Conservation (phyloP, 2,329 filamentous ascomycete species). For the Macrophomina tecta region DNA sequence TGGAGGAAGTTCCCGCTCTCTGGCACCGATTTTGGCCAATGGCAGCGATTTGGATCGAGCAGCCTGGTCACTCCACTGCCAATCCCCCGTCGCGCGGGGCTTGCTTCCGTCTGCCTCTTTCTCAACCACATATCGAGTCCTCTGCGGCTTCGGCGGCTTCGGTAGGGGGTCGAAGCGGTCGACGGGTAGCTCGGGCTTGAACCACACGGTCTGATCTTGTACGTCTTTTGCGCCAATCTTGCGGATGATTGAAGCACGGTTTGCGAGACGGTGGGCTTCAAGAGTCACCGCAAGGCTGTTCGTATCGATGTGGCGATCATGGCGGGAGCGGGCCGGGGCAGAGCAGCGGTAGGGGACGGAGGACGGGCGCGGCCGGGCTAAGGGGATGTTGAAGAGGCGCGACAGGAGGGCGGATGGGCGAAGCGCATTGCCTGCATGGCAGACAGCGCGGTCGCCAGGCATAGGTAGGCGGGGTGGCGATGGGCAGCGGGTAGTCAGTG, state of each 20-base stretch:
- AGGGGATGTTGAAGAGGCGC: slow-evolving; percentile 41
- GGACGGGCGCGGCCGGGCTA: not conserved
- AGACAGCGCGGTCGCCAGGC: slow-evolving; percentile 31
- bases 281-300: slow-evolving; percentile 44
- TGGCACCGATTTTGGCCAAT: not conserved
- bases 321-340: not conserved
- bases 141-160: too few relatives aligned
- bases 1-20: not conserved
- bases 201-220: not conserved
- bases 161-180: not conserved
- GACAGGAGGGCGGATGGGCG: slow-evolving; percentile 40
- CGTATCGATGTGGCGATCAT: slow-evolving; percentile 33
- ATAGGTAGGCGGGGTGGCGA: not conserved
- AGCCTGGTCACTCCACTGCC: not conserved
- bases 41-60: not conserved
- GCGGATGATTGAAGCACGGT: slow-evolving; percentile 37
- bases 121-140: not conserved
- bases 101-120: too few relatives aligned
- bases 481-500: slow-evolving; percentile 32
- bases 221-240: not conserved
- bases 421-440: slow-evolving; percentile 43
- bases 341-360: not conserved
- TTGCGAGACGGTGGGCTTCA: slow-evolving; percentile 48
- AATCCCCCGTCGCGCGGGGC: not conserved
- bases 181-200: not conserved